These are phyloP conservation scores for Cladosporium velox DNA, from an alignment of 2,329 filamentous ascomycete species.

Conservation along the genomic window DNA sequence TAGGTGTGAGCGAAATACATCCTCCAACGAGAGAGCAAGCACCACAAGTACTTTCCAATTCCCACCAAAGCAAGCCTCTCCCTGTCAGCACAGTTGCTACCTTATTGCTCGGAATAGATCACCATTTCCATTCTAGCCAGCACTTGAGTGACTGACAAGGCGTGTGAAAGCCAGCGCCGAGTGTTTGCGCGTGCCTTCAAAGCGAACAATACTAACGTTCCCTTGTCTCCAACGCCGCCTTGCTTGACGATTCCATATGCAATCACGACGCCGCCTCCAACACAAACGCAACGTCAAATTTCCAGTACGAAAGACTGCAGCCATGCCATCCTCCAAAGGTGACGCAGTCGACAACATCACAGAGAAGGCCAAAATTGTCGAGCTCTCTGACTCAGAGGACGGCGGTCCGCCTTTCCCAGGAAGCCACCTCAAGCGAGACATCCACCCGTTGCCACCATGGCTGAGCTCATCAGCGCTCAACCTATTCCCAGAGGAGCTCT, in stretches of 20 bases:
- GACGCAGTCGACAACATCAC: conserved; percentile 34
- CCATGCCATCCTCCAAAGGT: conserved; percentile 20
- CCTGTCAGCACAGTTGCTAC: neutral
- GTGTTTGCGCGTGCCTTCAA: conserved; percentile 1
- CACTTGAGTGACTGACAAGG: neutral
- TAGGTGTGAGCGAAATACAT: neutral
- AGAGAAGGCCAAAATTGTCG: conserved; percentile 34
- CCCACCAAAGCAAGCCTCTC: neutral
- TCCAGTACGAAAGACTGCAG: conserved; percentile 17
- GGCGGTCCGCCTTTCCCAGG: conserved; percentile 36
- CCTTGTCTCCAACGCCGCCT: conserved; percentile 23
- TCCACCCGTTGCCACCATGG: conserved; percentile 30
- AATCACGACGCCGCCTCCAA: conserved; percentile 14
- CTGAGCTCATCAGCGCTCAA: conserved; percentile 29
- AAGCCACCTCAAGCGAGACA: conserved; percentile 22
- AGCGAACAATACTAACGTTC: conserved; percentile 32
- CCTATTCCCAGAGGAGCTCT: conserved; percentile 31
- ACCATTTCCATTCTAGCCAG: neutral
- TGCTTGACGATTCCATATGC: conserved; percentile 21
- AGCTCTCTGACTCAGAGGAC: conserved; percentile 32
- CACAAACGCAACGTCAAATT: conserved; percentile 23
- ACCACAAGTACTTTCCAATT: neutral
- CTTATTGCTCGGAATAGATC: neutral
- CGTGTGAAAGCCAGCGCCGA: conserved; percentile 5
- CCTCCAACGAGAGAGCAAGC: neutral